phyloP scores from a whole-genome alignment of 257 asterid species.

The Striga asiatica region DNA sequence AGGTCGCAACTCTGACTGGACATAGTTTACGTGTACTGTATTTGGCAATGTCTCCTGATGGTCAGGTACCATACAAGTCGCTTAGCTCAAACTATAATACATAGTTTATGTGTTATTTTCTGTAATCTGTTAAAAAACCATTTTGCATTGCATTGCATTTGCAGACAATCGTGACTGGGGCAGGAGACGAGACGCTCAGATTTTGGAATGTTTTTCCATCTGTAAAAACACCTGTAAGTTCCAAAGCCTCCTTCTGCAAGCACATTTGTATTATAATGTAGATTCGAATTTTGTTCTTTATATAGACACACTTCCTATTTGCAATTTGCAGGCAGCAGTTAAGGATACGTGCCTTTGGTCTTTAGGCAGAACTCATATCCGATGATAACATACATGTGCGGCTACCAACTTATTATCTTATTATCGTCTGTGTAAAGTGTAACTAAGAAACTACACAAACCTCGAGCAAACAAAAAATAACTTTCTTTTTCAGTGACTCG shows the following conservation, averaged over 20 bases:
- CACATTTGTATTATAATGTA: too few relatives aligned
- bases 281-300: too few relatives aligned
- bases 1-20: constrained; percentile 95
- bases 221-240: constrained; percentile 64
- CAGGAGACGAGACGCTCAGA: constrained; percentile 92
- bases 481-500: neutral
- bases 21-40: constrained; percentile 83
- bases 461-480: constrained; percentile 9
- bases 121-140: too few relatives aligned
- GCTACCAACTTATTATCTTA: neutral
- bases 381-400: constrained; percentile 16
- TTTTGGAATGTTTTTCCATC: constrained; percentile 94
- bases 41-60: constrained; percentile 94
- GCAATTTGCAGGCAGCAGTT: constrained; percentile 49
- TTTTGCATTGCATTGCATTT: too few relatives aligned
- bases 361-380: constrained; percentile 76
- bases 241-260: neutral
- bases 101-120: too few relatives aligned
- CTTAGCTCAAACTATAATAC: neutral
- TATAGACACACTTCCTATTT: neutral
- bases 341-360: constrained; percentile 90
- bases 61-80: constrained; percentile 48
- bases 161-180: constrained; percentile 95
- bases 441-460: too few relatives aligned
- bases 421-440: too few relatives aligned